Percentiles rank a stretch among this genome's conserved stretches.
These are phyloP conservation scores for Boletus speciosus DNA, from an alignment of 768 basidiomycete genomes.

Conservation along the genomic window DNA sequence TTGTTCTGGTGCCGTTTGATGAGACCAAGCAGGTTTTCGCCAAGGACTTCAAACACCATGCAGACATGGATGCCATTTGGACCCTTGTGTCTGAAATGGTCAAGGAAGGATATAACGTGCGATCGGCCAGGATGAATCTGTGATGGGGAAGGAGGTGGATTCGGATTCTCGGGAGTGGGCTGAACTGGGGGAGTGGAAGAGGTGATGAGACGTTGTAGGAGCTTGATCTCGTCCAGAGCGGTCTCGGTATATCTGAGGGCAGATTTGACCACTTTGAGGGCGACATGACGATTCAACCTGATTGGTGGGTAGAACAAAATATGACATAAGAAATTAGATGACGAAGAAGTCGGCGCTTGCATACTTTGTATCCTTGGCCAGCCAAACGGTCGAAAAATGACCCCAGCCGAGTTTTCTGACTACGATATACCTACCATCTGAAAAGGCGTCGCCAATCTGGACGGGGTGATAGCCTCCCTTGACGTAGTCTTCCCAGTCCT, in stretches of 20 bases:
- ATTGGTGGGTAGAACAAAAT: constrained; percentile 2
- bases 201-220: constrained; percentile 91
- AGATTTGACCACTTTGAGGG: constrained; percentile 98
- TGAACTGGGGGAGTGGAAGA: constrained; percentile 59
- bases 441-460: constrained; percentile 89
- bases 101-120: constrained; percentile 96
- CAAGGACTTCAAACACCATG: constrained; percentile 99
- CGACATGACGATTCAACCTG: constrained; percentile 94
- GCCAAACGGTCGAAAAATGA: constrained; percentile 93
- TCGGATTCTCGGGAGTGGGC: constrained; percentile 46
- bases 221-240: constrained; percentile 97
- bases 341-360: constrained; percentile 25
- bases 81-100: constrained; percentile 95
- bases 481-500: constrained; percentile 89
- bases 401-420: constrained; percentile 96
- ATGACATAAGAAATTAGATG: not conserved
- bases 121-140: constrained; percentile 82
- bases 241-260: constrained; percentile 97
- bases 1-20: constrained; percentile 99
- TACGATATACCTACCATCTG: constrained; percentile 81
- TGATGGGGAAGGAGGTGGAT: constrained; percentile 50
- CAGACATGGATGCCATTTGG: constrained; percentile 97
- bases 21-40: constrained; percentile 92
- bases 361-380: constrained; percentile 78
- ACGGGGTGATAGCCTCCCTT: constrained; percentile 89